Evolutionary conservation across 495 filamentous ascomycete genomes (phyloP).

Genomic region (Neurospora africana): DNA sequence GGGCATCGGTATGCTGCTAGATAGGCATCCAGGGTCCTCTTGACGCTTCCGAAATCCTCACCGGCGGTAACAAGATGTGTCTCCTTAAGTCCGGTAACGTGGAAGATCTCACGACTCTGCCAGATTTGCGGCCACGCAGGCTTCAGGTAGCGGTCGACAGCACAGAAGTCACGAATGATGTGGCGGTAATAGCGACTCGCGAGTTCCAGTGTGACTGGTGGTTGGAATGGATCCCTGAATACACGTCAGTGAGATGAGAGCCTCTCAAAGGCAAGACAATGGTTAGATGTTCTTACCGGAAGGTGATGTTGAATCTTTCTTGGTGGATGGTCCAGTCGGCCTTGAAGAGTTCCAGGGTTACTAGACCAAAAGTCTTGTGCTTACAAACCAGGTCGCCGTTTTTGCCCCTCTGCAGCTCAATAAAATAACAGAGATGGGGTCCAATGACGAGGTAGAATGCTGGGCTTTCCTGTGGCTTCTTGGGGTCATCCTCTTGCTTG

Average conservation of each 20-base stretch:
- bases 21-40: slow-evolving; percentile 77
- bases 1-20: slow-evolving; percentile 65
- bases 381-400: slow-evolving; percentile 38
- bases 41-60: slow-evolving; percentile 72
- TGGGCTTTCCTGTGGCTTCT: slow-evolving; percentile 66
- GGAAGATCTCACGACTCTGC: slow-evolving; percentile 55
- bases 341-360: slow-evolving; percentile 50
- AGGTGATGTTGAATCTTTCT: slow-evolving; percentile 77
- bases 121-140: slow-evolving; percentile 72
- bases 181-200: slow-evolving; percentile 69
- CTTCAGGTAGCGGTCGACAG: slow-evolving; percentile 65
- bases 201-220: slow-evolving; percentile 55
- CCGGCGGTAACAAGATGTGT: slow-evolving; percentile 41
- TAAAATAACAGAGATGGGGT: slow-evolving; percentile 68
- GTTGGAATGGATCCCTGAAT: slow-evolving; percentile 52
- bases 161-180: slow-evolving; percentile 63
- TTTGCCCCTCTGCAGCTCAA: slow-evolving; percentile 48
- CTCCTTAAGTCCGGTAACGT: slow-evolving; percentile 49
- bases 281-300: slow-evolving; percentile 45
- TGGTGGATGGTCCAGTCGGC: slow-evolving; percentile 44
- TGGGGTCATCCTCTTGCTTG: slow-evolving; percentile 34
- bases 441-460: slow-evolving; percentile 83
- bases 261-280: not conserved
- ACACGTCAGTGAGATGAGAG: slow-evolving; percentile 10
- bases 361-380: slow-evolving; percentile 51